A percentile compares a stretch with the other conserved stretches of the same genome.
These are phyloP conservation scores for Mayamaea pseudoterrestris DNA, from an alignment of 108 stramenopile species.

Conservation along the genomic window DNA sequence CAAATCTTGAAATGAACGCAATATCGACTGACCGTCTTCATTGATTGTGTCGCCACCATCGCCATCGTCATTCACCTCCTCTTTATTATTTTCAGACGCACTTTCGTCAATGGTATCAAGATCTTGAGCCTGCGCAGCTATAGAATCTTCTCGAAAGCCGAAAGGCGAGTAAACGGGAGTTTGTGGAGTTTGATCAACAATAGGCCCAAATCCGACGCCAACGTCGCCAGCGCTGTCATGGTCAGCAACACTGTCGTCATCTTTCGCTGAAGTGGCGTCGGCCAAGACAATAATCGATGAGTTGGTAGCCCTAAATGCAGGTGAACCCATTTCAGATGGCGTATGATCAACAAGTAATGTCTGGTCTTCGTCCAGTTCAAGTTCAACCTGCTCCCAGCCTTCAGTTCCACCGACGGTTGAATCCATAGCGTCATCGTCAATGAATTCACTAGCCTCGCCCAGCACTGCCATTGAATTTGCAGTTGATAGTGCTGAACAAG, in stretches of 20 bases:
- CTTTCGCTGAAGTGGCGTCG: not conserved
- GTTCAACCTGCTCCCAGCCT: slow-evolving; percentile 17
- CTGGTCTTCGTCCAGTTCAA: slow-evolving; percentile 15
- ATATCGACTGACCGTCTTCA: slow-evolving; percentile 17
- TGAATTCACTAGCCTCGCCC: slow-evolving; percentile 4
- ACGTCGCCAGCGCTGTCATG: slow-evolving; percentile 5
- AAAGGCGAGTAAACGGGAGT: slow-evolving; percentile 1
- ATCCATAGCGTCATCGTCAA: slow-evolving; percentile 4
- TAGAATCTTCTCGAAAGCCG: slow-evolving; percentile 14
- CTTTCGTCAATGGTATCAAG: not conserved
- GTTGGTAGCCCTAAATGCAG: not conserved
- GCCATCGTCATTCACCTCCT: slow-evolving; percentile 14
- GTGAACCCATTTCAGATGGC: slow-evolving; percentile 11
- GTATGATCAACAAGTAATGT: slow-evolving; percentile 26
- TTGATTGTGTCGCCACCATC: slow-evolving; percentile 21
- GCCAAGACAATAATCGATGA: slow-evolving; percentile 17
- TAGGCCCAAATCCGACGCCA: slow-evolving; percentile 13
- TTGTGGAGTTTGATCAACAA: slow-evolving; percentile 30
- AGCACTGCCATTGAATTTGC: slow-evolving; percentile 15
- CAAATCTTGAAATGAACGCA: slow-evolving; percentile 17
- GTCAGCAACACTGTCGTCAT: slow-evolving; percentile 11
- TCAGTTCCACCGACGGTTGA: slow-evolving; percentile 17
- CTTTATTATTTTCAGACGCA: too few species aligned
- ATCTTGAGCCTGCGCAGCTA: slow-evolving; percentile 6
- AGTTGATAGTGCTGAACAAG: slow-evolving; percentile 1